Evolutionary conservation across 2,329 filamentous ascomycete genomes (phyloP).

Genomic region (Cryphonectria naterciae): DNA sequence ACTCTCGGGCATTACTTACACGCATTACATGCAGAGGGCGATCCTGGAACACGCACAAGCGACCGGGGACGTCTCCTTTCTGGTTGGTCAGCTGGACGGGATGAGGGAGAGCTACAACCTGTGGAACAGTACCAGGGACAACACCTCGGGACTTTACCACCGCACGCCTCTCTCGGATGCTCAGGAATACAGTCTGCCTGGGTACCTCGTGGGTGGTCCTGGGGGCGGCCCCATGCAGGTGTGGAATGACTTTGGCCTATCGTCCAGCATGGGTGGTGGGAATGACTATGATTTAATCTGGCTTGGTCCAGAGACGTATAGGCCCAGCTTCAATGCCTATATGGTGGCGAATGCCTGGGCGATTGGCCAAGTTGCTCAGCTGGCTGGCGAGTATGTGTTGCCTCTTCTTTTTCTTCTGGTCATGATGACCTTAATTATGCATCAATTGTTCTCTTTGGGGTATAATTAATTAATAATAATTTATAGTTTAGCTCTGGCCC

Average conservation of each 20-base stretch:
- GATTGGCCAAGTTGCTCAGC: not conserved
- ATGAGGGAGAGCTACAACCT: not conserved
- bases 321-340: not conserved
- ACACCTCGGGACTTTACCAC: not conserved
- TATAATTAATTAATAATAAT: not conserved
- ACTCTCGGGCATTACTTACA: not conserved
- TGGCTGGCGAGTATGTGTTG: not conserved
- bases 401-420: not conserved
- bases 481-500: not conserved
- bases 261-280: not conserved
- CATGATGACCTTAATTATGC: too few species aligned
- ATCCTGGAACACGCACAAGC: not conserved
- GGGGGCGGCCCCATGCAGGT: not conserved
- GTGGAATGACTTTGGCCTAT: not conserved
- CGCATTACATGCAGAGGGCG: slow-evolving; percentile 1
- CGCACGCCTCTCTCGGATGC: not conserved
- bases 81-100: not conserved
- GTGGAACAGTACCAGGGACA: not conserved
- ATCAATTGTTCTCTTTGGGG: too few species aligned
- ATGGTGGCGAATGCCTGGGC: slow-evolving; percentile 4
- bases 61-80: not conserved
- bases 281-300: not conserved
- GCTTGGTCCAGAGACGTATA: slow-evolving; percentile 1
- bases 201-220: not conserved
- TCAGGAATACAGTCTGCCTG: slow-evolving; percentile 1